Evolutionary conservation across 2,329 filamentous ascomycete species (phyloP).

Genomic region (Xylariaceae sp.): DNA sequence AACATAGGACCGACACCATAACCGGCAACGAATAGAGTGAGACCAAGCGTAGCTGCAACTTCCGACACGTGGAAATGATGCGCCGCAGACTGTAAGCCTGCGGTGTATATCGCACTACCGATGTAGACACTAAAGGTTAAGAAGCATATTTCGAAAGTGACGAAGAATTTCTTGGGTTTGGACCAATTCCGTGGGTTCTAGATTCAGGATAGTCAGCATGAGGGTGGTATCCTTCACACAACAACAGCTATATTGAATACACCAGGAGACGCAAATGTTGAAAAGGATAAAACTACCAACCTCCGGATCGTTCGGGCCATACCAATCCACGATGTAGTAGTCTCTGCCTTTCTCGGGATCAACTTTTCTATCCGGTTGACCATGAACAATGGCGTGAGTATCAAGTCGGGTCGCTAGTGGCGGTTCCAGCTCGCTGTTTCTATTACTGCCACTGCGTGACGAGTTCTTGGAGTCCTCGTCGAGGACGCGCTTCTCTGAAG

Average conservation of each 20-base stretch:
- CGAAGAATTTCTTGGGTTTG: conserved; percentile 35
- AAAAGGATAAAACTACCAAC: conserved; percentile 19
- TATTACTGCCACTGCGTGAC: not conserved
- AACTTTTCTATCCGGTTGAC: conserved; percentile 25
- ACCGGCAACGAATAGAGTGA: conserved; percentile 24
- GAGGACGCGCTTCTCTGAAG: not conserved
- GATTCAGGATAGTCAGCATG: not conserved
- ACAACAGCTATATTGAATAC: not conserved
- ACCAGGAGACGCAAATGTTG: not conserved
- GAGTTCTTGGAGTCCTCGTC: not conserved
- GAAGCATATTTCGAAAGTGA: conserved; percentile 27
- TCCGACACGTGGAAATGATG: conserved; percentile 18
- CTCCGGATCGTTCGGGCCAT: conserved; percentile 44
- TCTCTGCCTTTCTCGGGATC: conserved; percentile 53
- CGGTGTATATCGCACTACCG: conserved; percentile 26
- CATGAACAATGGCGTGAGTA: conserved; percentile 13
- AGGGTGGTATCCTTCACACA: not conserved
- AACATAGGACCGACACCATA: conserved; percentile 46
- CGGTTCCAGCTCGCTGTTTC: not conserved
- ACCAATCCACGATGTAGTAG: conserved; percentile 50
- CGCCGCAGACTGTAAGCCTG: conserved; percentile 19
- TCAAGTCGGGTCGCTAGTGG: conserved; percentile 10
- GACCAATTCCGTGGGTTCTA: conserved; percentile 39
- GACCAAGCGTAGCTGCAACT: conserved; percentile 23
- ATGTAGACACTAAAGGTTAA: conserved; percentile 28